phyloP scores from a whole-genome alignment of 805 yeast species.

The Candida incommunis region DNA sequence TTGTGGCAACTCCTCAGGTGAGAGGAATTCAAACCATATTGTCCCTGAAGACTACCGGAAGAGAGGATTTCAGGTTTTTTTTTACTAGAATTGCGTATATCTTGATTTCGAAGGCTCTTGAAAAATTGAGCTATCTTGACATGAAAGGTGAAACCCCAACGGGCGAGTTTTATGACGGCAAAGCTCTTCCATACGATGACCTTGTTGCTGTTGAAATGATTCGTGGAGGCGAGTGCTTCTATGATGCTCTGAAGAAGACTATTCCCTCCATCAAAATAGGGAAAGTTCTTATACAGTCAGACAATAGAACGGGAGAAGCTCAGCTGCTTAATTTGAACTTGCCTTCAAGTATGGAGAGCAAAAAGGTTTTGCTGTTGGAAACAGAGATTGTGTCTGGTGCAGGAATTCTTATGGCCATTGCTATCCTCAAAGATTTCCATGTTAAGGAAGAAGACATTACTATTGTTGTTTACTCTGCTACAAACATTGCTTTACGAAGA shows the following conservation, averaged over 20 bases:
- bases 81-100: slow-evolving; percentile 71
- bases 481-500: slow-evolving; percentile 64
- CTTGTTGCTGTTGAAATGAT: slow-evolving; percentile 66
- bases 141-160: slow-evolving; percentile 30
- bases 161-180: slow-evolving; percentile 16
- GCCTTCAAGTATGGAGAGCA: slow-evolving; percentile 29
- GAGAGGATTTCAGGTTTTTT: slow-evolving; percentile 75
- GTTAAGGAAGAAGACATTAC: slow-evolving; percentile 47
- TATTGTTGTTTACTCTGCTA: slow-evolving; percentile 57
- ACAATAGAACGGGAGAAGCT: slow-evolving; percentile 85
- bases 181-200: slow-evolving; percentile 27
- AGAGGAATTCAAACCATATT: slow-evolving; percentile 59
- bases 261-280: slow-evolving; percentile 73
- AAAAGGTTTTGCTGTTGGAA: slow-evolving; percentile 56
- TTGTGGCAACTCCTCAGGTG: slow-evolving; percentile 47
- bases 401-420: slow-evolving; percentile 87
- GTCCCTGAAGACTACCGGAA: slow-evolving; percentile 35
- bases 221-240: slow-evolving; percentile 87
- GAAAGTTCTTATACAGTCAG: slow-evolving; percentile 75
- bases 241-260: slow-evolving; percentile 60
- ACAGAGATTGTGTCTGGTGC: slow-evolving; percentile 89
- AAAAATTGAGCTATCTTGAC: slow-evolving; percentile 23
- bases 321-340: slow-evolving; percentile 70
- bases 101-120: slow-evolving; percentile 55
- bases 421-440: slow-evolving; percentile 72